Percentiles rank a stretch among this genome's conserved stretches.
Conservation (phyloP, 2,329 filamentous ascomycete genomes). For the Clathrospora elynae region DNA sequence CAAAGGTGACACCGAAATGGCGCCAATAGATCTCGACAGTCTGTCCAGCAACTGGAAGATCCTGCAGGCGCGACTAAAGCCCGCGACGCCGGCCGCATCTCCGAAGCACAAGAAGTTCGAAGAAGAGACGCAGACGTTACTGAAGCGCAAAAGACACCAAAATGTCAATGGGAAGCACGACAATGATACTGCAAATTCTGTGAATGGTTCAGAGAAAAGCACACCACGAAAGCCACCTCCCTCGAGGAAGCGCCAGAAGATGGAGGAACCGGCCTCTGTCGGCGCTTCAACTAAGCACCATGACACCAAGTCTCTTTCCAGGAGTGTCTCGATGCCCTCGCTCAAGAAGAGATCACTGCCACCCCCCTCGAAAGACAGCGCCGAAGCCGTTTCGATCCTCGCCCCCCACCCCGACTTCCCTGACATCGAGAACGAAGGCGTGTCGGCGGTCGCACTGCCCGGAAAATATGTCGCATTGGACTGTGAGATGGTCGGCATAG, state of each 20-base stretch:
- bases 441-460: constrained; percentile 63
- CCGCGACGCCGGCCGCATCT: constrained; percentile 42
- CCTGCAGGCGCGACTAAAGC: constrained; percentile 64
- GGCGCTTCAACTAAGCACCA: constrained; percentile 42
- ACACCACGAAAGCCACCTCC: constrained; percentile 24
- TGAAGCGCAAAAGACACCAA: constrained; percentile 45
- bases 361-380: constrained; percentile 57
- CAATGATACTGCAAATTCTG: constrained; percentile 26
- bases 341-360: constrained; percentile 56
- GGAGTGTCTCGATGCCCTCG: constrained; percentile 42
- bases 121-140: constrained; percentile 27
- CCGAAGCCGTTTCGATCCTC: constrained; percentile 60
- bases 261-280: constrained; percentile 44
- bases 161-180: constrained; percentile 26
- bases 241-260: constrained; percentile 46
- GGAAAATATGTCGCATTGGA: constrained; percentile 94
- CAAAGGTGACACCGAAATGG: constrained; percentile 40
- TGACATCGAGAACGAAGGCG: constrained; percentile 52
- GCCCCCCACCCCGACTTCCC: constrained; percentile 48
- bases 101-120: constrained; percentile 33
- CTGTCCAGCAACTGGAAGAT: constrained; percentile 74
- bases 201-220: constrained; percentile 42
- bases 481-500: constrained; percentile 97
- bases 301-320: constrained; percentile 52
- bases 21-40: constrained; percentile 48